These are phyloP conservation scores for Marchantia polymorpha DNA, from an alignment of 225 moss, liverwort and hornwort species.

Conservation along the genomic window DNA sequence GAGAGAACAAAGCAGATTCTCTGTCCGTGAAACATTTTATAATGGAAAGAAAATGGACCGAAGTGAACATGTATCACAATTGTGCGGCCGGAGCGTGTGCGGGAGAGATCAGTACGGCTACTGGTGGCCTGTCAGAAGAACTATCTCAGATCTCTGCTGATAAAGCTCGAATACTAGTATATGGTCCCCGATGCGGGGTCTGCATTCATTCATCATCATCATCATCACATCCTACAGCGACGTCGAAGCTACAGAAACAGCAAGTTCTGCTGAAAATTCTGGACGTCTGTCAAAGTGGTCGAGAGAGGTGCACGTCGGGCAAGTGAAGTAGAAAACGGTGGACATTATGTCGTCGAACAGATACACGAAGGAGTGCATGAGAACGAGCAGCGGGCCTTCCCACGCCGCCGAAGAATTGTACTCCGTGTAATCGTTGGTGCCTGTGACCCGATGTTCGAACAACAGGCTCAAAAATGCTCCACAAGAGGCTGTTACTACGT, in stretches of 20 bases:
- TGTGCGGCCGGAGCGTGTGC: neutral
- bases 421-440: conserved; percentile 45
- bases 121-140: neutral
- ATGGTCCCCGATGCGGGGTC: neutral
- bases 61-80: conserved; percentile 1
- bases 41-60: conserved; percentile 7
- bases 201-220: neutral
- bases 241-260: conserved; percentile 4
- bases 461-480: conserved; percentile 62
- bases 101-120: neutral
- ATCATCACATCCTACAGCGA: neutral
- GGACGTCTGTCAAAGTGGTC: conserved; percentile 30
- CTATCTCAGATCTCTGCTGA: too few species aligned
- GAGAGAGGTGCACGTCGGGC: conserved; percentile 27
- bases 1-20: conserved; percentile 1
- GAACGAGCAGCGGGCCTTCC: conserved; percentile 85
- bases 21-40: neutral
- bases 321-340: conserved; percentile 77
- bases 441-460: conserved; percentile 70
- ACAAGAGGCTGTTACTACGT: conserved; percentile 57
- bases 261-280: conserved; percentile 14
- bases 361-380: conserved; percentile 85
- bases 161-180: neutral
- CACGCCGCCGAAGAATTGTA: conserved; percentile 58
- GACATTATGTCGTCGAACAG: conserved; percentile 84